A percentile compares a stretch with the other conserved stretches of the same genome.
These are phyloP conservation scores for Starmerella gropengiesseri DNA, from an alignment of 805 yeast species.

Conservation along the genomic window DNA sequence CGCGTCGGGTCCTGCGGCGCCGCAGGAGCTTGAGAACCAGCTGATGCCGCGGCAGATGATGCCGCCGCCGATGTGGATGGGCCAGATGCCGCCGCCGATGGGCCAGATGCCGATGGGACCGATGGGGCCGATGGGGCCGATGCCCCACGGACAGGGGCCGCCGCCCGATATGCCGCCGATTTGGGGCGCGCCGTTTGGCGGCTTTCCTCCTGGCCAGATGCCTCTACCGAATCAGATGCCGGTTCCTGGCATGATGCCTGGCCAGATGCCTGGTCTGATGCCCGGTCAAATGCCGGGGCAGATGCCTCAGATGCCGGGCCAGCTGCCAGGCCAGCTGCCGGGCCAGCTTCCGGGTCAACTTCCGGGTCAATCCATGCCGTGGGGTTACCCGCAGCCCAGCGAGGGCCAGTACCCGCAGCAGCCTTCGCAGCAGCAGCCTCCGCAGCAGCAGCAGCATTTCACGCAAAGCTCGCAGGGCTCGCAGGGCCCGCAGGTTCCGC, in stretches of 20 bases:
- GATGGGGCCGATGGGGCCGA: neutral
- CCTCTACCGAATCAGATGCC: conserved; percentile 4
- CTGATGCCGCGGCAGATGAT: conserved; percentile 10
- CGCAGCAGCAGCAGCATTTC: conserved; percentile 2
- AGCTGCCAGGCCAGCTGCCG: conserved; percentile 2
- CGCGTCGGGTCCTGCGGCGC: conserved; percentile 3
- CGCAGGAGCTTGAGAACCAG: conserved; percentile 17
- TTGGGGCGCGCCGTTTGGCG: conserved; percentile 5
- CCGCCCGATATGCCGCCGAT: conserved; percentile 2
- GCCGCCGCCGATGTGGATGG: conserved; percentile 5
- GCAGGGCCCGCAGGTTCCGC: neutral
- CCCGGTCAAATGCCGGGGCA: conserved; percentile 1
- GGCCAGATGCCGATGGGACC: conserved; percentile 4
- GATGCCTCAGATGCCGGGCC: conserved; percentile 1
- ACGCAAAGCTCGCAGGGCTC: neutral
- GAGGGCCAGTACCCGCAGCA: neutral
- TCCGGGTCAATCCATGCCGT: neutral
- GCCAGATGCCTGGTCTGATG: neutral
- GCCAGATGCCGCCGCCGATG: conserved; percentile 6
- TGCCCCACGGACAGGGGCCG: neutral
- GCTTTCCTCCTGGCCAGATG: conserved; percentile 1
- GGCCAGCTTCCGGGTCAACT: neutral
- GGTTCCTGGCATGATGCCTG: conserved; percentile 1
- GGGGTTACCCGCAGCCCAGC: conserved; percentile 2
- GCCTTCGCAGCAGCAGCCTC: neutral